These are phyloP conservation scores for Stipa capillata DNA, from an alignment of 176 grass and related monocot species.

Conservation along the genomic window DNA sequence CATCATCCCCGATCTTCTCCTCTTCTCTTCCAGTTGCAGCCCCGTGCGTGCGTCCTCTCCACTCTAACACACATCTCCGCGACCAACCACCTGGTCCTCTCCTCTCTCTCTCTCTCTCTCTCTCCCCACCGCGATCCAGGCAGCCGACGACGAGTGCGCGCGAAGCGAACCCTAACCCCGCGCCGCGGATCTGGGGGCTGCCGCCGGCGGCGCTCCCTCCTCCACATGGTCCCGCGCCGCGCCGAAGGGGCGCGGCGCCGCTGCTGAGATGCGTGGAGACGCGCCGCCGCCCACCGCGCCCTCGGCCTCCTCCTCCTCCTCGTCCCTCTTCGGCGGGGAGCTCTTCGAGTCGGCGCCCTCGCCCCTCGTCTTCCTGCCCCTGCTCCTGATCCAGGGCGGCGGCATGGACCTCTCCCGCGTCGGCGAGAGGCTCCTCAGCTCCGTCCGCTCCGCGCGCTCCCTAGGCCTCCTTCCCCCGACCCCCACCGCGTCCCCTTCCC, in stretches of 20 bases:
- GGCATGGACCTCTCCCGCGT: slow-evolving; percentile 99
- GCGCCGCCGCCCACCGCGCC: slow-evolving; percentile 20
- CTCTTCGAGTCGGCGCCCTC: slow-evolving; percentile 60
- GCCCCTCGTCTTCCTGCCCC: slow-evolving; percentile 89
- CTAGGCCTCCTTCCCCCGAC: slow-evolving; percentile 64
- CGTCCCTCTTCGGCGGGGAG: slow-evolving; percentile 43
- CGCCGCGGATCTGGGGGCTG: slow-evolving; percentile 34
- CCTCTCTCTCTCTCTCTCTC: too few species aligned
- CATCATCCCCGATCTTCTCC: too few species aligned
- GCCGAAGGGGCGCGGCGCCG: slow-evolving; percentile 24
- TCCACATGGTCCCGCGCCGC: slow-evolving; percentile 40
- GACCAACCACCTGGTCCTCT: slow-evolving; percentile 11
- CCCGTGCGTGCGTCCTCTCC: too few species aligned
- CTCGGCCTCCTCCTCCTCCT: slow-evolving; percentile 2
- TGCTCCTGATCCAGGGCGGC: slow-evolving; percentile 92
- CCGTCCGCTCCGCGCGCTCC: slow-evolving; percentile 90
- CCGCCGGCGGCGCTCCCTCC: too few species aligned
- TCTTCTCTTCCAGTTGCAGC: too few species aligned
- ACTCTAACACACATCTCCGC: slow-evolving; percentile 5
- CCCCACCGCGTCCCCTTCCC: slow-evolving; percentile 22
- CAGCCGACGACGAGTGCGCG: slow-evolving; percentile 33
- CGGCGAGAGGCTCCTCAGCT: slow-evolving; percentile 95
- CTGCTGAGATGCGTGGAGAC: slow-evolving; percentile 68
- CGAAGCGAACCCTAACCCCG: not conserved
- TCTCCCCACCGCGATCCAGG: slow-evolving; percentile 13